phyloP scores from a whole-genome alignment of 2,329 filamentous ascomycete species.

The Nakataea oryzae region DNA sequence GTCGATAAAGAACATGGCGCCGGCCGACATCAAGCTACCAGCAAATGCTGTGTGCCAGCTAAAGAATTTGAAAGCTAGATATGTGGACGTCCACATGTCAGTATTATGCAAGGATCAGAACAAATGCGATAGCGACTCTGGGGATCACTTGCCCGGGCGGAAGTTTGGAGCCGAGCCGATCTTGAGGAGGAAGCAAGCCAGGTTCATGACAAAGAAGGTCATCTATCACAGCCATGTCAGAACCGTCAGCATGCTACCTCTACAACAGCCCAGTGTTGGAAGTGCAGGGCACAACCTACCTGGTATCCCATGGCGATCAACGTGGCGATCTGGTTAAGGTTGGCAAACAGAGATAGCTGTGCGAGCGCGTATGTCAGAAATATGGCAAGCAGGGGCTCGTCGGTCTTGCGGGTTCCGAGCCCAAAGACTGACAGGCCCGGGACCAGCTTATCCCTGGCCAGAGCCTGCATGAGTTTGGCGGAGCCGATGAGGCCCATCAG shows the following conservation, averaged over 20 bases:
- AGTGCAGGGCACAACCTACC: constrained; percentile 20
- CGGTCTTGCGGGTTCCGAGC: constrained; percentile 58
- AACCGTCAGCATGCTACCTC: constrained; percentile 7
- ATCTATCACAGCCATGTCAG: constrained; percentile 36
- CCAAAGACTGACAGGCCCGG: constrained; percentile 67
- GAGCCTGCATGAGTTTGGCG: constrained; percentile 74
- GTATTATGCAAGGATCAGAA: background rate
- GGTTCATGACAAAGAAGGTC: constrained; percentile 82
- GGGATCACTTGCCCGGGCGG: constrained; percentile 37
- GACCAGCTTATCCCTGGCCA: constrained; percentile 68
- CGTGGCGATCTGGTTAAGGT: constrained; percentile 81
- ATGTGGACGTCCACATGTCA: background rate
- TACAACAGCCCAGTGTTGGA: background rate
- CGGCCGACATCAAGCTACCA: constrained; percentile 65
- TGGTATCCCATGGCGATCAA: constrained; percentile 87
- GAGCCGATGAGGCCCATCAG: constrained; percentile 82
- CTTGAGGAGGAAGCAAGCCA: constrained; percentile 79
- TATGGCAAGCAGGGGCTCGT: constrained; percentile 70
- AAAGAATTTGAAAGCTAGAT: constrained; percentile 70
- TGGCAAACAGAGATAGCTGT: constrained; percentile 69
- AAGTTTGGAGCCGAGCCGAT: constrained; percentile 85
- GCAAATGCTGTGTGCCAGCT: constrained; percentile 72
- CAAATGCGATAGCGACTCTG: background rate
- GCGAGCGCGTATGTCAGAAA: constrained; percentile 65
- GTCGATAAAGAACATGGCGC: constrained; percentile 86